Base-by-base conservation (phyloP, 2,329 filamentous ascomycete genomes). In the Colletotrichum salicis region DNA sequence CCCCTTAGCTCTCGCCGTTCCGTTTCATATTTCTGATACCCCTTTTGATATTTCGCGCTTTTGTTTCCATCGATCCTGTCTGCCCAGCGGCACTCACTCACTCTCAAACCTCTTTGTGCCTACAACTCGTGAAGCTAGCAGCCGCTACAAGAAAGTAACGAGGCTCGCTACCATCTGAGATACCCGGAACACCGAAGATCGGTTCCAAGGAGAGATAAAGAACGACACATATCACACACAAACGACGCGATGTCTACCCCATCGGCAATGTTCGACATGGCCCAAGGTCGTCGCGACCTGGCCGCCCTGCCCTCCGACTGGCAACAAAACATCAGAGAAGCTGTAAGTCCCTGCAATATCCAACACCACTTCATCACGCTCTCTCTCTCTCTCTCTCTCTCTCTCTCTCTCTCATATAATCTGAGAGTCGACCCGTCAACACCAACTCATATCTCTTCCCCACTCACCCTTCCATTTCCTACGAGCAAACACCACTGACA, bases 261-360 rank as follows among this genome's bases (percentile, higher is more conserved):
- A 19, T 64, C 71, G 19, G 31, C 58, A 33, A 54, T 72, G 45
- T 74, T 74, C 61, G 71, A 74, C 62, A 64, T 74, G 55, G 48
- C 27, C 31, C 73, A 74, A 54, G 73, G 67, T 13, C 73, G 73
- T 22, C 73, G 71, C 56, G 73, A 74, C 58, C 62, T 73, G 19
- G 71, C 71, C 33, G 41, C 67, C 45, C 68, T 74, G 12, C 59
- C 67, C 37, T 61, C 65, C 48, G 73, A 74, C 56, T 74, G 73
- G 73, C 71, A 73, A 63, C 70, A 73, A 58, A 74, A 74, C 55
- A 74, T 74, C 37, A 71, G 72, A 65, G 73, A 74, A 54, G 71
- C 73, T 55, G 70, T 72, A 62, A 62, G 70, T 41, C 45, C 35
- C 15, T 59, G 15, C n/a, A 13, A 5, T n/a, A n/a, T 13, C 29